phyloP scores from a whole-genome alignment of 257 asterid genomes.

The Eucommia ulmoides region DNA sequence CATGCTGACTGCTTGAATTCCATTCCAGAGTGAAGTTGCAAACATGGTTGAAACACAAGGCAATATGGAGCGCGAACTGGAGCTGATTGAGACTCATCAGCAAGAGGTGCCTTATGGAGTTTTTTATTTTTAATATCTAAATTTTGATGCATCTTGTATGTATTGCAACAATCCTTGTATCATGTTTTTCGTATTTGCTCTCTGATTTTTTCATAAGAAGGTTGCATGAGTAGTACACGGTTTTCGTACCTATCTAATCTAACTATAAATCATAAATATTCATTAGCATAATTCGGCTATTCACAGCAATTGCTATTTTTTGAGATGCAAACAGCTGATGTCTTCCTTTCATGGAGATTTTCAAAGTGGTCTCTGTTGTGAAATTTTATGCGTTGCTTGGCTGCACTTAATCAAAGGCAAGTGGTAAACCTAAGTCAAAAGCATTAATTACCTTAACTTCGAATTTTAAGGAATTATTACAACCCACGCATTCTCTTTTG shows the following conservation, averaged over 20 bases:
- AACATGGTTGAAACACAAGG: slow-evolving; percentile 84
- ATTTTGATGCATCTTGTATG: not conserved
- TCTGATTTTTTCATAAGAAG: not conserved
- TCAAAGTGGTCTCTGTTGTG: too few relatives aligned
- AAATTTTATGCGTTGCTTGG: too few relatives aligned
- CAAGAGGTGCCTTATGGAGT: slow-evolving; percentile 49
- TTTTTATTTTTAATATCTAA: not conserved
- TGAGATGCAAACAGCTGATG: not conserved
- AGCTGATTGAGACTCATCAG: slow-evolving; percentile 93
- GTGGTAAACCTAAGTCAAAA: too few relatives aligned
- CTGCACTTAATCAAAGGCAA: too few relatives aligned
- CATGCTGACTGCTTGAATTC: slow-evolving; percentile 8
- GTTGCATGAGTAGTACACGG: not conserved
- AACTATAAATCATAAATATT: too few relatives aligned
- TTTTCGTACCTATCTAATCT: not conserved
- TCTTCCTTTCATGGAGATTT: too few relatives aligned
- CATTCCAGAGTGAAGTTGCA: slow-evolving; percentile 72
- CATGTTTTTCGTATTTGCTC: too few relatives aligned
- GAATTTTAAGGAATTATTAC: too few relatives aligned
- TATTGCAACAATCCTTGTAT: too few relatives aligned
- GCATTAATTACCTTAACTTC: too few relatives aligned
- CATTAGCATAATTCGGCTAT: too few relatives aligned
- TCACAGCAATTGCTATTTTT: not conserved
- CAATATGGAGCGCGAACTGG: slow-evolving; percentile 77
- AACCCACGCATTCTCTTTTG: too few relatives aligned